These are phyloP conservation scores for Plasmopara muralis DNA, from an alignment of 352 stramenopile species.

Conservation along the genomic window DNA sequence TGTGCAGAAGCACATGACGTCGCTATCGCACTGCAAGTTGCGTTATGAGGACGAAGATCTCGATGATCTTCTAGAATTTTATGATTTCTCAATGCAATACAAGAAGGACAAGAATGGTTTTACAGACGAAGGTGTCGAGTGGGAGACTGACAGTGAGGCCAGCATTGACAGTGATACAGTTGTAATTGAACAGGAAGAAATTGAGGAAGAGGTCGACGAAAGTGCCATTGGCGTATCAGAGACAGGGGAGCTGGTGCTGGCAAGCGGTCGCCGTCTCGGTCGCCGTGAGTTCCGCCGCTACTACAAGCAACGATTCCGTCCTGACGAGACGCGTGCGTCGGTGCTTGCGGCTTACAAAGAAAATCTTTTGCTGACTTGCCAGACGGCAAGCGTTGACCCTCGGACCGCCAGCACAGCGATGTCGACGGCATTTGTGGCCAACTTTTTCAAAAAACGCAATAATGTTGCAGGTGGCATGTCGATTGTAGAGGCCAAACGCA, in stretches of 20 bases:
- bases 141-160: constrained; percentile 78
- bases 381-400: constrained; percentile 60
- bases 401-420: constrained; percentile 50
- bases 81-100: constrained; percentile 87
- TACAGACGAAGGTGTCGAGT: constrained; percentile 46
- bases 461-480: constrained; percentile 76
- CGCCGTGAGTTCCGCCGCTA: constrained; percentile 85
- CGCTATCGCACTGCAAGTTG: constrained; percentile 88
- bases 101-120: constrained; percentile 28
- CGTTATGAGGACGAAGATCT: constrained; percentile 88
- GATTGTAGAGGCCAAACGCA: constrained; percentile 53
- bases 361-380: constrained; percentile 65
- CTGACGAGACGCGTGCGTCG: constrained; percentile 64
- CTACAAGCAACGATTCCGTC: constrained; percentile 86
- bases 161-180: constrained; percentile 71
- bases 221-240: constrained; percentile 75
- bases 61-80: constrained; percentile 87
- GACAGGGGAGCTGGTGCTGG: constrained; percentile 84
- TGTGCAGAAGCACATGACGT: constrained; percentile 94
- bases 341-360: constrained; percentile 78
- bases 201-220: constrained; percentile 37
- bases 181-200: constrained; percentile 48
- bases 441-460: constrained; percentile 75
- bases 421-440: constrained; percentile 74
- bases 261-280: constrained; percentile 78